phyloP scores from a whole-genome alignment of 202 grass and related monocot species.

The Setaria viridis region DNA sequence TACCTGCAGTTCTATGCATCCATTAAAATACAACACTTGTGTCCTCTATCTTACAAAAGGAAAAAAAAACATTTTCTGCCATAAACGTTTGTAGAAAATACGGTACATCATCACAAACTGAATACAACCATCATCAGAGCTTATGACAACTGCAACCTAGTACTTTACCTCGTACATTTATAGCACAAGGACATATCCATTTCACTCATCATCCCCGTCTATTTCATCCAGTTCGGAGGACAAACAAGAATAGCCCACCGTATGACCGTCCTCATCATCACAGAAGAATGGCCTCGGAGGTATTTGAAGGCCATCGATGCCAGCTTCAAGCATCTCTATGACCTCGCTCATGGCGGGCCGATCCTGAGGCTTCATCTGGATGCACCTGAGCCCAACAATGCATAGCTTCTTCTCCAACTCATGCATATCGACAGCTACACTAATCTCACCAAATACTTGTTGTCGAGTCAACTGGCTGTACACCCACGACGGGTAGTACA shows the following conservation, averaged over 20 bases:
- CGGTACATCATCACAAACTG: background rate
- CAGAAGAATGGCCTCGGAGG: constrained; percentile 60
- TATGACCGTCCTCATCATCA: background rate
- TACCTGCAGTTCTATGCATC: too few species aligned
- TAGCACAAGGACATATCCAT: background rate
- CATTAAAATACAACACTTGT: too few species aligned
- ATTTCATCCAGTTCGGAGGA: background rate
- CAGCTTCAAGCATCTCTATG: constrained; percentile 53
- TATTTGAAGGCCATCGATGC: background rate
- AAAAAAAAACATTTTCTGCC: background rate
- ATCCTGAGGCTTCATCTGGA: constrained; percentile 54
- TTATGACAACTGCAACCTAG: background rate
- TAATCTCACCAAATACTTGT: constrained; percentile 6
- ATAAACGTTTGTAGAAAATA: background rate
- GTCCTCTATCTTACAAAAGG: too few species aligned
- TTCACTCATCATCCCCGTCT: background rate
- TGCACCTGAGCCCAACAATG: constrained; percentile 45
- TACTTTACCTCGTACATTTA: background rate
- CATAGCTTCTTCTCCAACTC: constrained; percentile 55
- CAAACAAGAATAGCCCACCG: background rate
- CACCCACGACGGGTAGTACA: constrained; percentile 43
- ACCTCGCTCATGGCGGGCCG: constrained; percentile 52
- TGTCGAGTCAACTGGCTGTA: constrained; percentile 6
- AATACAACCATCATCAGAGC: background rate
- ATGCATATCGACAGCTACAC: constrained; percentile 8